phyloP scores from a whole-genome alignment of 108 stramenopile genomes.

The Nitzschia sp. region DNA sequence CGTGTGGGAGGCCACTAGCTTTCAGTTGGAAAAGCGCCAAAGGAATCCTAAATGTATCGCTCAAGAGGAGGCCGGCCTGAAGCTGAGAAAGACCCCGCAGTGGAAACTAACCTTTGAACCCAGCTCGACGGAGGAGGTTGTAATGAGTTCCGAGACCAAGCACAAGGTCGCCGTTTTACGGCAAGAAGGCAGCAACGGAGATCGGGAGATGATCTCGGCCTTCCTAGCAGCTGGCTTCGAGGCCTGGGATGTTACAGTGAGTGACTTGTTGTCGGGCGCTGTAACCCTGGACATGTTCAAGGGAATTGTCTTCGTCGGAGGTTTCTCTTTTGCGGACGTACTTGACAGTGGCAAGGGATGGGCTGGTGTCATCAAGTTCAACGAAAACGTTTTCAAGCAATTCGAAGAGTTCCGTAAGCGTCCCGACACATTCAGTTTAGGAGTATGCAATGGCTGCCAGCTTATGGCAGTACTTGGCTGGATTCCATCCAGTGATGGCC shows the following conservation, averaged over 20 bases:
- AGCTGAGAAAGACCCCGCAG: constrained; percentile 75
- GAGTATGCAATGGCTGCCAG: constrained; percentile 99
- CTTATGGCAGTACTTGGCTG: constrained; percentile 99
- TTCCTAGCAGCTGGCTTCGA: constrained; percentile 96
- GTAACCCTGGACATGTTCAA: constrained; percentile 88
- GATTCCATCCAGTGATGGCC: constrained; percentile 84
- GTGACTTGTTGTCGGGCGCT: constrained; percentile 78
- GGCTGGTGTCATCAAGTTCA: constrained; percentile 98
- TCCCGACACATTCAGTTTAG: constrained; percentile 95
- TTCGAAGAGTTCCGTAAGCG: constrained; percentile 93
- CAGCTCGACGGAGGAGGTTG: constrained; percentile 57
- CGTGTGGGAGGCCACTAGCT: constrained; percentile 99
- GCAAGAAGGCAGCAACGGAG: constrained; percentile 99
- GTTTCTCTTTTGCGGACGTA: constrained; percentile 98
- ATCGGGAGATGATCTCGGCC: constrained; percentile 97
- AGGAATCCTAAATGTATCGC: constrained; percentile 92
- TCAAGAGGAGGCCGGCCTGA: constrained; percentile 89
- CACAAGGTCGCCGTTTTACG: constrained; percentile 96
- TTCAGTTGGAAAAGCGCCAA: constrained; percentile 94
- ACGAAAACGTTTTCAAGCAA: constrained; percentile 89
- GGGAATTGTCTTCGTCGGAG: constrained; percentile 96
- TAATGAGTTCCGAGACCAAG: constrained; percentile 68
- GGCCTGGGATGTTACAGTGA: constrained; percentile 95
- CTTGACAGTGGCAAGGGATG: constrained; percentile 99
- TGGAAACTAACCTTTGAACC: constrained; percentile 88